These are phyloP conservation scores for Citrus glauca DNA, from an alignment of 345 rosid species.

Conservation along the genomic window DNA sequence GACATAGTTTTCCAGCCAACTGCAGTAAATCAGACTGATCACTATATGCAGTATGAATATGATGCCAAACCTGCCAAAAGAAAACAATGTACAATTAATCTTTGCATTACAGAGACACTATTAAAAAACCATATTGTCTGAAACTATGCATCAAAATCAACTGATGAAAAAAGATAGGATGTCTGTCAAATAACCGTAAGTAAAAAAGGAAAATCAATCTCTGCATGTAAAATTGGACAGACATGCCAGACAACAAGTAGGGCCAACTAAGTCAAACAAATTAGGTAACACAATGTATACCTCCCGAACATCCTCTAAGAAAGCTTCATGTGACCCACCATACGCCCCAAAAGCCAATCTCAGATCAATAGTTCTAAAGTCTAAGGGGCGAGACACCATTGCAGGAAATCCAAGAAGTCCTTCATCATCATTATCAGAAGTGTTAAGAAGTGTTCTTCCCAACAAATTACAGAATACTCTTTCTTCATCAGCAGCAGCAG, in stretches of 20 bases:
- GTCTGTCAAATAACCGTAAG: background rate
- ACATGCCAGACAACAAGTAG: background rate
- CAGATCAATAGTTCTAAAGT: conserved; percentile 36
- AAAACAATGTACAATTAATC: background rate
- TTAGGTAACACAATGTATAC: conserved; percentile 12
- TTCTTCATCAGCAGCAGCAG: conserved; percentile 31
- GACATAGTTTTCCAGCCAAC: conserved; percentile 29
- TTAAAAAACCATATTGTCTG: background rate
- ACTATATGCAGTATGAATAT: conserved; percentile 24
- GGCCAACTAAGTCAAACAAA: background rate
- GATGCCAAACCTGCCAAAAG: conserved; percentile 34
- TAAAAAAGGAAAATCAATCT: background rate
- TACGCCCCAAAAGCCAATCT: conserved; percentile 35
- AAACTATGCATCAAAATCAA: background rate
- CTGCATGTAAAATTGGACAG: background rate
- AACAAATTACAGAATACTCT: conserved; percentile 34
- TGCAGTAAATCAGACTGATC: conserved; percentile 27
- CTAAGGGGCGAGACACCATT: conserved; percentile 35
- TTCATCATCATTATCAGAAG: conserved; percentile 34
- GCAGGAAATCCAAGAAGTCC: conserved; percentile 31
- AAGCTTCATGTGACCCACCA: conserved; percentile 37
- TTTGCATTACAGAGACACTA: background rate
- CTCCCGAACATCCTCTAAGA: conserved; percentile 44
- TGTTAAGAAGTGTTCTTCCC: conserved; percentile 32
- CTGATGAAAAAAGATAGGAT: background rate